These are phyloP conservation scores for Cudoniella acicularis DNA, from an alignment of 495 filamentous ascomycete genomes.

Conservation along the genomic window DNA sequence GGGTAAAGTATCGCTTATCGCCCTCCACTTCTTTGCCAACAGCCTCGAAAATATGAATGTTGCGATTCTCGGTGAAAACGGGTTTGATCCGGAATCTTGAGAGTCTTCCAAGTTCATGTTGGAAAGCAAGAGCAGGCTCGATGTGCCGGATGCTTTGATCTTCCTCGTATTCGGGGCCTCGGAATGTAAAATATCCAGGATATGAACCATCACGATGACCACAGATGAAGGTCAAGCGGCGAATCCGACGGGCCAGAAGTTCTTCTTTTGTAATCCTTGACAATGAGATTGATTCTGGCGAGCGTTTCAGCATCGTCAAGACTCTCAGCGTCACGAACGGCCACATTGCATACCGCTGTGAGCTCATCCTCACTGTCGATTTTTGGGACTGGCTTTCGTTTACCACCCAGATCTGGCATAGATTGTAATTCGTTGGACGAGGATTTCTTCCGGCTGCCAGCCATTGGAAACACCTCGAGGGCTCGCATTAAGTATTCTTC, in stretches of 20 bases:
- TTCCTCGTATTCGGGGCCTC: conserved; percentile 83
- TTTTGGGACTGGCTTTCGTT: conserved; percentile 51
- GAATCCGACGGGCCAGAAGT: conserved; percentile 71
- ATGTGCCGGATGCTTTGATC: conserved; percentile 95
- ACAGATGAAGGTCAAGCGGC: conserved; percentile 93
- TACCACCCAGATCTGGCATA: conserved; percentile 69
- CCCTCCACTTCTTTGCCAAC: conserved; percentile 89
- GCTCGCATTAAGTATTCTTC: conserved; percentile 81
- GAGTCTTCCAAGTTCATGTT: conserved; percentile 89
- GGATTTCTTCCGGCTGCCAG: conserved; percentile 41
- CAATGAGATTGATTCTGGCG: conserved; percentile 63
- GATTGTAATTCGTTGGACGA: conserved; percentile 42
- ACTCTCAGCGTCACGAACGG: conserved; percentile 84
- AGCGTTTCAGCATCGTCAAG: conserved; percentile 80
- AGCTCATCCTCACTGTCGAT: conserved; percentile 67
- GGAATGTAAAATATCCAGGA: conserved; percentile 97
- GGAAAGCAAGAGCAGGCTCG: conserved; percentile 95
- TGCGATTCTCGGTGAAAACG: conserved; percentile 97
- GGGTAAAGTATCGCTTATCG: conserved; percentile 97
- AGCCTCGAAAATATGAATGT: conserved; percentile 98
- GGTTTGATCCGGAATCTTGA: conserved; percentile 97
- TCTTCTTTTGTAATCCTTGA: conserved; percentile 85
- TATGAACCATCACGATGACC: conserved; percentile 92
- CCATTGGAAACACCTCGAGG: conserved; percentile 71
- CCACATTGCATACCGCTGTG: conserved; percentile 86